Evolutionary conservation across 768 basidiomycete species (phyloP).

Genomic region (Pulveroboletus sp.): DNA sequence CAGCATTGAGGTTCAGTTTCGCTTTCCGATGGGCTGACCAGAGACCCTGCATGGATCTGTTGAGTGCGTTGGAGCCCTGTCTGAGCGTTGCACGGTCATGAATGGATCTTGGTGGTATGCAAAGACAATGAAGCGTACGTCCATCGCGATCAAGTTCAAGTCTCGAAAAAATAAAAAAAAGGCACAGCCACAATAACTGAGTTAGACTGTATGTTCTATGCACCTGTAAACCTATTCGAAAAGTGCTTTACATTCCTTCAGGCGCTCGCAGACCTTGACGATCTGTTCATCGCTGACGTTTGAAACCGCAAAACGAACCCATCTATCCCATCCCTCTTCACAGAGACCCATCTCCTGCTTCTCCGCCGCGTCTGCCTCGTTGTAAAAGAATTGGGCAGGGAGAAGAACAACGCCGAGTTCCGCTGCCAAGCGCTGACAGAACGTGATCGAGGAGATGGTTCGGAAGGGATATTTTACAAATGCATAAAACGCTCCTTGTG

Average conservation of each 20-base stretch:
- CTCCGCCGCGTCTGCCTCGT: slow-evolving; percentile 11
- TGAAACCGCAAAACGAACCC: slow-evolving; percentile 78
- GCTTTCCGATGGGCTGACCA: slow-evolving; percentile 65
- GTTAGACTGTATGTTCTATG: slow-evolving; percentile 22
- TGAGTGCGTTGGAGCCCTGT: slow-evolving; percentile 70
- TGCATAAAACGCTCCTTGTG: slow-evolving; percentile 72
- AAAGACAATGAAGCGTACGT: slow-evolving; percentile 8
- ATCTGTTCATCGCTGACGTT: slow-evolving; percentile 69
- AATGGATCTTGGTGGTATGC: neutral
- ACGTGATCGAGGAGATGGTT: slow-evolving; percentile 42
- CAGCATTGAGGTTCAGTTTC: slow-evolving; percentile 64
- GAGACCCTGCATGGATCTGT: slow-evolving; percentile 73
- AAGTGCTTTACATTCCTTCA: slow-evolving; percentile 35
- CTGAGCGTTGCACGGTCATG: slow-evolving; percentile 38
- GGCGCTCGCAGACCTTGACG: slow-evolving; percentile 45
- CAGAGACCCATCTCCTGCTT: slow-evolving; percentile 19
- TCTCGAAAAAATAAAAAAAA: neutral
- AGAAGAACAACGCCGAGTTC: slow-evolving; percentile 62
- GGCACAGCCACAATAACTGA: neutral
- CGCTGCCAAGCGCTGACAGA: slow-evolving; percentile 55
- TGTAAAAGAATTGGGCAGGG: slow-evolving; percentile 60
- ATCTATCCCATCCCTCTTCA: slow-evolving; percentile 45
- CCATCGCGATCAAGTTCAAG: slow-evolving; percentile 6
- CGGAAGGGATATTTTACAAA: slow-evolving; percentile 67
- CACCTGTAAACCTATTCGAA: slow-evolving; percentile 40